Evolutionary conservation across 495 filamentous ascomycete genomes (phyloP).

Genomic region (Hyaloscypha finlandica): DNA sequence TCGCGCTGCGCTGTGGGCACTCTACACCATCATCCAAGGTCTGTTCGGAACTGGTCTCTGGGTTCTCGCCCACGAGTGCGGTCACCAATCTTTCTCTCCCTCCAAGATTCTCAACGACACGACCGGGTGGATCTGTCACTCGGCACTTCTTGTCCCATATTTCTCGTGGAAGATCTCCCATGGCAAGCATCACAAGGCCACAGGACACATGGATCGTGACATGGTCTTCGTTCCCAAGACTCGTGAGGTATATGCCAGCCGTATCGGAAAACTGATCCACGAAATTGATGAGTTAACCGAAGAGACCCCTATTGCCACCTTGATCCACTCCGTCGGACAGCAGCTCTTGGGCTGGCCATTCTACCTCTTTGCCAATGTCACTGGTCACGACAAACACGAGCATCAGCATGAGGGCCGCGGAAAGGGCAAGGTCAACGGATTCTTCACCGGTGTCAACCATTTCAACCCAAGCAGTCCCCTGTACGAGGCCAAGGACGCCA

Average conservation of each 20-base stretch:
- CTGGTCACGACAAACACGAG: conserved; percentile 91
- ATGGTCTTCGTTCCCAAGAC: conserved; percentile 97
- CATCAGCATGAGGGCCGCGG: conserved; percentile 83
- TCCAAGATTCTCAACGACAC: conserved; percentile 80
- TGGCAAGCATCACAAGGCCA: conserved; percentile 94
- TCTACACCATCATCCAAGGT: conserved; percentile 74
- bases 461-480: conserved; percentile 85
- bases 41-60: conserved; percentile 78
- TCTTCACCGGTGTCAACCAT: conserved; percentile 84
- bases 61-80: conserved; percentile 87
- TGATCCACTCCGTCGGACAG: conserved; percentile 71
- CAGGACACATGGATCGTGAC: conserved; percentile 91
- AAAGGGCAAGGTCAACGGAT: conserved; percentile 86
- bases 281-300: conserved; percentile 86
- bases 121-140: conserved; percentile 85
- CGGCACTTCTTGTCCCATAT: conserved; percentile 79
- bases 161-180: conserved; percentile 94
- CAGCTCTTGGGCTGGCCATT: conserved; percentile 89
- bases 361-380: conserved; percentile 86
- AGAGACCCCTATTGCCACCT: conserved; percentile 88
- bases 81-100: conserved; percentile 83
- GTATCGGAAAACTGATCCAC: conserved; percentile 68
- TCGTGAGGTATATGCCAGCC: conserved; percentile 70
- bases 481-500: conserved; percentile 86
- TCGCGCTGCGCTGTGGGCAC: conserved; percentile 61